Evolutionary conservation across 768 basidiomycete species (phyloP).

Genomic region (Suillus weaverae): DNA sequence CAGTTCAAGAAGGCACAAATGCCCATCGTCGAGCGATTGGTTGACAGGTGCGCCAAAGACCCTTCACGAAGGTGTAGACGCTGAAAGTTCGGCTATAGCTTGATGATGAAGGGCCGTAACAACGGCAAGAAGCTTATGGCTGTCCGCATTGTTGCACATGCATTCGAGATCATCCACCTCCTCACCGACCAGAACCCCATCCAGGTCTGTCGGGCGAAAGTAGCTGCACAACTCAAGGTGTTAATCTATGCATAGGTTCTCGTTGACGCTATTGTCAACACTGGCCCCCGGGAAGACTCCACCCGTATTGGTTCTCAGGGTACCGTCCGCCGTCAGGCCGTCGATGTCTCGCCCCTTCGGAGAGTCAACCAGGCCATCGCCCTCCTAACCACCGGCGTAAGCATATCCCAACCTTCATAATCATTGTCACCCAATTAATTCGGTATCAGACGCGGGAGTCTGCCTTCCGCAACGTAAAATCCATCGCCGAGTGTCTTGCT

Average conservation of each 20-base stretch:
- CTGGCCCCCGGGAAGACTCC: constrained; percentile 98
- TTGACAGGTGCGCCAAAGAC: constrained; percentile 72
- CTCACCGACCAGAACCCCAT: constrained; percentile 99
- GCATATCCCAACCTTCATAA: constrained; percentile 29
- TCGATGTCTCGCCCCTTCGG: constrained; percentile 98
- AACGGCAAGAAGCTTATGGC: constrained; percentile 99
- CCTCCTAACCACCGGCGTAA: constrained; percentile 92
- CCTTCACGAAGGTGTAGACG: neutral
- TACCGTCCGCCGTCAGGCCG: constrained; percentile 98
- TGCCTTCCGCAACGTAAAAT: constrained; percentile 99
- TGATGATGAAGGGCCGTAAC: constrained; percentile 99
- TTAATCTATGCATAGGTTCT: constrained; percentile 56
- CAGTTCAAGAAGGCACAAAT: constrained; percentile 99
- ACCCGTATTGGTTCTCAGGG: constrained; percentile 99
- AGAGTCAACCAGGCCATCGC: constrained; percentile 97
- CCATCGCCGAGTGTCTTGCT: constrained; percentile 97
- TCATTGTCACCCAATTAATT: constrained; percentile 6
- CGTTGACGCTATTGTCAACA: constrained; percentile 99
- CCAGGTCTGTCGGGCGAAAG: constrained; percentile 59
- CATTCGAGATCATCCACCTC: constrained; percentile 99
- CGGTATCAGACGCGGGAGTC: constrained; percentile 89
- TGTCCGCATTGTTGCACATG: constrained; percentile 98
- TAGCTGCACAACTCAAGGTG: neutral
- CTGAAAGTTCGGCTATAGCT: constrained; percentile 42
- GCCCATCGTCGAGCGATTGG: constrained; percentile 99